Evolutionary conservation across 1,284 basidiomycete species (phyloP), one percentile per base, ranked within the genome.

Genomic region (Sanghuangporus sanghuang): DNA sequence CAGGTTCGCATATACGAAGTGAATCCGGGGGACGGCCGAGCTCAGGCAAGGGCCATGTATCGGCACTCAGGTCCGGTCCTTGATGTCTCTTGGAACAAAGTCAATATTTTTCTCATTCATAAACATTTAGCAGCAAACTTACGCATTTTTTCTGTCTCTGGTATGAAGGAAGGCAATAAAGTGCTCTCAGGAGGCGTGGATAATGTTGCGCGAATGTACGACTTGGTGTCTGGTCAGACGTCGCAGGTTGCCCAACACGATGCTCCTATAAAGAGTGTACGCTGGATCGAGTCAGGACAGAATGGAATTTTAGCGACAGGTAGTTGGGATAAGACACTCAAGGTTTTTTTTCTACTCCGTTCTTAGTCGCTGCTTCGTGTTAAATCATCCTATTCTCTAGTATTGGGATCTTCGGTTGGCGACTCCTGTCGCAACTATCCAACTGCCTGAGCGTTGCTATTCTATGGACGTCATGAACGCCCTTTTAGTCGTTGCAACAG

Each of bases 401-500:
- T 97, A 96, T 72, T 98, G 96, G 95, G 93, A 97, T 75, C 74
- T 94, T 66, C 84, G 92, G 57, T 80, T 84, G 7, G 77, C 89
- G 8, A 84, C 77, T 59, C 90, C 95, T 0, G 82, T 95, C 4
- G 89, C 87, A n/a, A 86, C 84, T 3, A 86, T 97, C 3, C 82
- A 85, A 65, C 82, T 98, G n/a, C 91, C 93, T 1, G 96, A 98
- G 69, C 84, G 95, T 64, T 94, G 93, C 71, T 98, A 98, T 73
- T 86, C 85, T 12, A 86, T 94, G 79, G 93, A 96, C 70, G 86
- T 91, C 16, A 83, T 85, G 63, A 92, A 89, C 71, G 92, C 92
- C 0, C 80, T 95, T 16, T 85, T 96, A 77, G 95, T 98, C 35
- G 92, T 95, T 39, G 96, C 92, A n/a, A 96, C 93, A 7, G 96